phyloP scores from a whole-genome alignment of 805 yeast genomes.

The Tetrapisispora arboricola region DNA sequence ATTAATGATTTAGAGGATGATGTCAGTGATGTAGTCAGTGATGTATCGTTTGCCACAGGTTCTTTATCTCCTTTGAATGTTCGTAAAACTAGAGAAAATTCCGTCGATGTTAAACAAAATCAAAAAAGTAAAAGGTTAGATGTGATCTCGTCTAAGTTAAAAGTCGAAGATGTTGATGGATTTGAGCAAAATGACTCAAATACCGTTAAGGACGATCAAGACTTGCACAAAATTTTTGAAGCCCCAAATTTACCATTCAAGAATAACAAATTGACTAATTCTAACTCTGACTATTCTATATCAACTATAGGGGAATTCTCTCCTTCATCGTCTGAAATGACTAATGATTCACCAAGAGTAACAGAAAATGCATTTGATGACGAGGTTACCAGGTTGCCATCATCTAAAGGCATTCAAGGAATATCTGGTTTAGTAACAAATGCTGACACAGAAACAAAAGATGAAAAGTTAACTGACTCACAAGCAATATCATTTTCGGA shows the following conservation, averaged over 20 bases:
- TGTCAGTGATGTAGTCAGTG: constrained; percentile 25
- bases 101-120: not conserved
- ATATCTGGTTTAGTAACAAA: constrained; percentile 30
- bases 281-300: constrained; percentile 28
- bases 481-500: no score
- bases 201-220: constrained; percentile 11
- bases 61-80: constrained; percentile 21
- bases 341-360: constrained; percentile 31
- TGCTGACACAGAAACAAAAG: not conserved
- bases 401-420: constrained; percentile 33
- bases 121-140: constrained; percentile 6
- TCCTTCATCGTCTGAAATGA: constrained; percentile 37
- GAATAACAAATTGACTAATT: constrained; percentile 17
- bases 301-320: constrained; percentile 38
- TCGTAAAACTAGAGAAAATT: constrained; percentile 13
- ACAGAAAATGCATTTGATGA: constrained; percentile 11
- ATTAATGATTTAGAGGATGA: constrained; percentile 18
- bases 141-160: not conserved
- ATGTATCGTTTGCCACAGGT: constrained; percentile 26
- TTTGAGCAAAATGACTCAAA: not conserved
- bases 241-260: constrained; percentile 25
- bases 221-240: constrained; percentile 18
- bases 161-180: not conserved
- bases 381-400: constrained; percentile 24
- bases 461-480: not conserved